phyloP scores from a whole-genome alignment of 129 eudicot species.

The Deinandra increscens region DNA sequence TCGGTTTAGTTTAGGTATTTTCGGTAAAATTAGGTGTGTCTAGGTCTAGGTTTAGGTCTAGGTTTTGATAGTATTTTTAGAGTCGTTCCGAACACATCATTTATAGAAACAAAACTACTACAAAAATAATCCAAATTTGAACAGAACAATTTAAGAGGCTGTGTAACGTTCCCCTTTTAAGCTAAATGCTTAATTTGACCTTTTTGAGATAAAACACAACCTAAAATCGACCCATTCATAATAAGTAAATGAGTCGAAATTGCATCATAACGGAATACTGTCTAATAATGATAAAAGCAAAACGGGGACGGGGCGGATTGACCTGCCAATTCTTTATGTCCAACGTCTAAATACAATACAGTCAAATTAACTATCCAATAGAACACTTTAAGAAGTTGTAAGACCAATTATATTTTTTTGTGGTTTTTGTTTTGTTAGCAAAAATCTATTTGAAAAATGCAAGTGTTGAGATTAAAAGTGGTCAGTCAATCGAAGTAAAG shows the following conservation, averaged over 20 bases:
- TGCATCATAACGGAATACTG: neutral
- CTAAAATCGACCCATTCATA: too few species aligned
- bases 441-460: neutral
- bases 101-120: neutral
- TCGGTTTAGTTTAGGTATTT: too few species aligned
- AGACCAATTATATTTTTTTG: neutral
- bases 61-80: too few species aligned
- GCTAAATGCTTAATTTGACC: neutral
- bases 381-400: neutral
- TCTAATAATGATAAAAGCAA: neutral
- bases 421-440: too few species aligned
- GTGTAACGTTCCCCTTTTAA: neutral
- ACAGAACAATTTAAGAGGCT: neutral
- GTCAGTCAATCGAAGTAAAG: conserved; percentile 43
- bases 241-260: too few species aligned
- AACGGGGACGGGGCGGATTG: too few species aligned
- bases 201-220: neutral
- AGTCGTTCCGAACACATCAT: too few species aligned
- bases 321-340: too few species aligned
- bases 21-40: too few species aligned
- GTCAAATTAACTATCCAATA: neutral
- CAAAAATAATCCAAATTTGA: neutral
- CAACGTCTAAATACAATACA: neutral
- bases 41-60: too few species aligned
- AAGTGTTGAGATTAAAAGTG: conserved; percentile 77